Evolutionary conservation across 345 rosid species (phyloP), one percentile per base, ranked within the genome.

Genomic region (Populus davidiana): DNA sequence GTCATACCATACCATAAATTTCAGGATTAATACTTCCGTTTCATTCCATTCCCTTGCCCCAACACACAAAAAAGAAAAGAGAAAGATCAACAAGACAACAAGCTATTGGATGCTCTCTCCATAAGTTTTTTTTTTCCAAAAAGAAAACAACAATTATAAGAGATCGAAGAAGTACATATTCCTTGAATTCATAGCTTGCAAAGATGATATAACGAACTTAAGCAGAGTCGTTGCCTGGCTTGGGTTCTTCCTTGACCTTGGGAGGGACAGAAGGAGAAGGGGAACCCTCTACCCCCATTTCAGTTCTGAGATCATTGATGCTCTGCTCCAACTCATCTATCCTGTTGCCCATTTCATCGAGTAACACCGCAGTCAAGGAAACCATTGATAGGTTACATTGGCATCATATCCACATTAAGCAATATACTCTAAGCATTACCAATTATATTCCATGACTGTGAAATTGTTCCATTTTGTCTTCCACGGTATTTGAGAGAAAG

Each of bases 321-420:
- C 92, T 93, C 81, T 89, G 92, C 88, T 94, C 97, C 84, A 91
- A 85, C 83, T 94, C 94, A 80, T 90, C 91, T 69, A 93, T 93
- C 85, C 91, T 86, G 81, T 69, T 78, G 69, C 94, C 96, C 96
- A 93, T 94, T 72, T 94, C 99, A 87, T 94, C 97, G 67, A 91
- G 96, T 94, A 41, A 88, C 75, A 84, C 56, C 80, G 80, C 39
- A 64, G 78, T 91, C 87, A 89, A 90, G 87, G 89, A 92, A 86
- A 79, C 66, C 70, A 67, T 13, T 5, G 25, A 39, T 43, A 16
- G 21, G 27, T 39, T 6, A 16, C 36, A 14, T 52, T 29, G 11
- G 52, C 33, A 64, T 49, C 64, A 31, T 0, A 36, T 44, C 8
- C 47, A 33, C 43, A 52, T 72, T 44, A 54, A 35, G 67, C 76